Base-by-base conservation (phyloP, 495 filamentous ascomycete genomes). In the Penicillium lagena region DNA sequence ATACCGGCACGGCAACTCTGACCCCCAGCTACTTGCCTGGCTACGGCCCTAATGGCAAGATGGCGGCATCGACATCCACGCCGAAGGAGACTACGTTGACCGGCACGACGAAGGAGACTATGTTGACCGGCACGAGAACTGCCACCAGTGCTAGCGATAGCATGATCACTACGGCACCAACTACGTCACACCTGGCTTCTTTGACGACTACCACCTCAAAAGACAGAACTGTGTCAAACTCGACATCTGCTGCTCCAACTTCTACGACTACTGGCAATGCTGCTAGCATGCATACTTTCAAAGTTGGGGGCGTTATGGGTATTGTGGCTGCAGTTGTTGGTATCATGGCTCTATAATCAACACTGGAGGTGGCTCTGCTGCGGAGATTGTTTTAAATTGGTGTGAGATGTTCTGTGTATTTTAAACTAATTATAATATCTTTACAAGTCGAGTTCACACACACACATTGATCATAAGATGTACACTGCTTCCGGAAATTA, bases 1-100 rank as follows among this genome's bases (percentile, higher is more conserved):
- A 85, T 59, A 56, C 53, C 2, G 81, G 81, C 35, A 81, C 79
- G 7, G 75, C 63, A 15, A 75, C 74, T 12, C 68, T 76, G 43
- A 64, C 66, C 15, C 69, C 78, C 4, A 68, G 55, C 45, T 81
- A 66, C 53, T 53, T 79, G 7, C 57, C 70, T 12, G 71, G 70
- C 22, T 66, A 48, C 35, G 60, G 59, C 0, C 60, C 58, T 32
- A 56, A 47, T 15, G 57, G 53, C 29, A 59, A 56, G 37, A 43
- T 51, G 39, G 45, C 40, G 12, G 50, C 54, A 9, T 43, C 50
- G 1, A 52, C 52, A 7, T 51, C 40, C 7, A 58, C 58, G 7
- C 40, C 43, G 4, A 40, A 42, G 7, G 43, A 47, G n/a, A 52
- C 56, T 7, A 40, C 52, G 8, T 30, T 44, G 10, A 12, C 48